Evolutionary conservation across 2,329 filamentous ascomycete species (phyloP), one percentile per base, ranked within the genome.

Genomic region (Aspergillus sp.): DNA sequence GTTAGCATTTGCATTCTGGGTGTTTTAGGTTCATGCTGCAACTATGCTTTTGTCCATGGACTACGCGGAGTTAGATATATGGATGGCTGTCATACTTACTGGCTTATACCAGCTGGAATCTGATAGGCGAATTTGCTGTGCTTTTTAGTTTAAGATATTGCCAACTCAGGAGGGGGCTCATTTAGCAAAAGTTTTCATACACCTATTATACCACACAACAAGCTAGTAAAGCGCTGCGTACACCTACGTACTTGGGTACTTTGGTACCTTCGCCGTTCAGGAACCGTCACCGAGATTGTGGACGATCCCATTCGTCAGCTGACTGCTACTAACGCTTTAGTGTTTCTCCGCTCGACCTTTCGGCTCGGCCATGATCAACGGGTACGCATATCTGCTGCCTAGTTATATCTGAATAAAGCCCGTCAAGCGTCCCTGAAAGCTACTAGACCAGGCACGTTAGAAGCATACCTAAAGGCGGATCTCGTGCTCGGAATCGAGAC

Each of bases 1-100:
- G 55, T 50, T 52, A 56, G 55, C 54, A 63, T 63, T 63, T 63
- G 62, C 61, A 64, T 62, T 60, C 45, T 61, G 53, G 61, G 62
- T 62, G 61, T 64, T 30, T 64, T 49, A 57, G 44, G 48, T 56
- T 52, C 49, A 34, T 49, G 47, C 50, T 58, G 38, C 48, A 50
- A 42, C 60, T 56, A 48, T 62, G 42, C 50, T 58, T 53, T 53
- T 49, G 50, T 61, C 22, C 39, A 47, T 57, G 58, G 56, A 49
- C 47, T 24, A 41, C 43, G n/a, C 45, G 64, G 61, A 62, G 59
- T 64, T 66, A 51, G 41, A 47, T 48, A 56, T 54, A 30, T 34
- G 53, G 53, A 57, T 53, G 50, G 55, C 39, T 51, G 55, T 44
- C 43, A 44, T 50, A 48, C 51, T 54, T 50, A 48, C 51, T 54